Evolutionary conservation across 2,329 filamentous ascomycete species (phyloP), one percentile per base, ranked within the genome.

Genomic region (Cytospora paraplurivora): DNA sequence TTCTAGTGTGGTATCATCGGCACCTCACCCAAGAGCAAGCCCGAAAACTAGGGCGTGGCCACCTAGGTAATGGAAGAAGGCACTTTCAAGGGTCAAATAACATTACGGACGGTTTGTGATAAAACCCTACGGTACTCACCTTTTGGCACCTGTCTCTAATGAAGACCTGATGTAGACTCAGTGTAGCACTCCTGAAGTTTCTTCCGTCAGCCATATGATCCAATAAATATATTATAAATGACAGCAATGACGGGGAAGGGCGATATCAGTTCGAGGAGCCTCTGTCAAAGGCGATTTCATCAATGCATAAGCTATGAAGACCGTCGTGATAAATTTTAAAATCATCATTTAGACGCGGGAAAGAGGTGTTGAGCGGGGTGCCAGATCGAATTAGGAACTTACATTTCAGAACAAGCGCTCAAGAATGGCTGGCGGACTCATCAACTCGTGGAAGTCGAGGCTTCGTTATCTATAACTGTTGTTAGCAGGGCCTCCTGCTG

Each of bases 261-360:
- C 60, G 54, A 57, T 70, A 64, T 78, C 76, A 78, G 76, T 73
- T 68, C 70, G 71, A 70, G 65, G 68, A 73, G 88, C 88, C 88
- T 81, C 62, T 88, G 88, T 91, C 88, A 91, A 80, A 87, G 88
- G 88, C 88, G 78, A 80, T 88, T 81, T 92, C 89, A 91, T 91
- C 89, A 92, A 89, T 79, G 83, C 85, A 79, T 85, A 81, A 84
- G 78, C 87, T 92, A 91, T 89, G 89, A 89, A 89, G 89, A 92
- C 89, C 89, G 89, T 92, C 89, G 89, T 92, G 89, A 91, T 87
- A 85, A 85, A 82, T 78, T 77, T 71, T 76, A 62, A 81, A 83
- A 85, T 90, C 88, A 90, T 90, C 87, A 88, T 88, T 68, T 78
- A 76, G 82, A 71, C 54, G 59, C 64, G 44, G 33, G 49, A 17